Percentiles rank a stretch among this genome's conserved stretches.
phyloP scores from a whole-genome alignment of 2,329 filamentous ascomycete species.

The Arachnomyces sp. region DNA sequence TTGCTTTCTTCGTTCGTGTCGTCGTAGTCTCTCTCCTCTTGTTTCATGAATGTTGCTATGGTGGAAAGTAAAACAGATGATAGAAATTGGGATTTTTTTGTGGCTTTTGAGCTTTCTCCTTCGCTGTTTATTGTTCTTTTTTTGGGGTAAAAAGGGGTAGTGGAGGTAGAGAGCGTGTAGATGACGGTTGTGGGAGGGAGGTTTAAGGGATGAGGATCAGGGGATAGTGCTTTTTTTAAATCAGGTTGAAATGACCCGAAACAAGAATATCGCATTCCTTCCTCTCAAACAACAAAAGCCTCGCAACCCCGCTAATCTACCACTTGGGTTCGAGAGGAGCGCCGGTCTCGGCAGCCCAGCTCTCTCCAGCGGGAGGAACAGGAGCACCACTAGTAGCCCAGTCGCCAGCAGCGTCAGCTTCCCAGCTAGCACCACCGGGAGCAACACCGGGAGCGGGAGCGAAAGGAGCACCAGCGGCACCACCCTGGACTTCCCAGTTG shows the following conservation, averaged over 20 bases:
- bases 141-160: no score
- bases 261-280: constrained; percentile 10
- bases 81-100: no score
- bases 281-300: constrained; percentile 23
- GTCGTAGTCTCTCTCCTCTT: constrained; percentile 6
- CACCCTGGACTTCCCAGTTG: constrained; percentile 76
- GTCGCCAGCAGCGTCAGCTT: constrained; percentile 46
- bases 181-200: no score
- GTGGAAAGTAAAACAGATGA: no score
- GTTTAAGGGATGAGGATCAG: constrained; percentile 4
- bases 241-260: no score
- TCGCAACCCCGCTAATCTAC: constrained; percentile 26
- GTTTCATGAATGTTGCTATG: not conserved
- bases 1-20: not conserved
- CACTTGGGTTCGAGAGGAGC: constrained; percentile 29
- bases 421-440: constrained; percentile 54
- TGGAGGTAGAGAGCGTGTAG: no score
- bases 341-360: constrained; percentile 35
- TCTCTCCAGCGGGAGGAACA: constrained; percentile 25
- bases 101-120: no score
- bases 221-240: constrained; percentile 18
- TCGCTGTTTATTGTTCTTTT: no score
- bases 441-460: constrained; percentile 61
- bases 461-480: constrained; percentile 56
- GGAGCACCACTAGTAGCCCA: constrained; percentile 44